Percentiles rank a stretch among this genome's conserved stretches.
Evolutionary conservation across 2,329 filamentous ascomycete genomes (phyloP).

Genomic region (Diaporthe sp.): DNA sequence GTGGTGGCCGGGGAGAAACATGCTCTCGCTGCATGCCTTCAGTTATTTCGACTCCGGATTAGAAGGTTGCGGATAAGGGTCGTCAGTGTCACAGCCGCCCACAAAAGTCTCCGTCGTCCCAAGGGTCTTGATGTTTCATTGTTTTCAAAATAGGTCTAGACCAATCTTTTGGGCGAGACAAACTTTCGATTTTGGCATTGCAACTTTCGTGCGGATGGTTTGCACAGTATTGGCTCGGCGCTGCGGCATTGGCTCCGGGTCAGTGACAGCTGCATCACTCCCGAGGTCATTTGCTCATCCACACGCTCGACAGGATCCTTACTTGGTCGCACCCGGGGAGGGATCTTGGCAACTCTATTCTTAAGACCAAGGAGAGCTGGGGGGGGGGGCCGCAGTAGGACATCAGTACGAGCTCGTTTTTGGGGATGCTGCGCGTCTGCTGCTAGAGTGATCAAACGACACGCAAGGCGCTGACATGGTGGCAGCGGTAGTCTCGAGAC

Average conservation of each 20-base stretch:
- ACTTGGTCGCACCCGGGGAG: neutral
- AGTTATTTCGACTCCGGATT: neutral
- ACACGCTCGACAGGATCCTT: neutral
- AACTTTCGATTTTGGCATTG: constrained; percentile 15
- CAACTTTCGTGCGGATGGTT: constrained; percentile 11
- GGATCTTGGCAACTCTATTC: constrained; percentile 20
- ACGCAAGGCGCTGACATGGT: neutral
- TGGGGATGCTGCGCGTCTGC: neutral
- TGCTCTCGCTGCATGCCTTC: constrained; percentile 4
- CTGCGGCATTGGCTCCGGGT: neutral
- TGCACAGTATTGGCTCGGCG: constrained; percentile 18
- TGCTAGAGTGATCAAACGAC: neutral
- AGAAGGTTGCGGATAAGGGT: constrained; percentile 17
- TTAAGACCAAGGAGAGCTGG: neutral
- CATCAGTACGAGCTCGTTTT: neutral
- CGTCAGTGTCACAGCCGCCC: neutral
- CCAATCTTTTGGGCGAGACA: constrained; percentile 16
- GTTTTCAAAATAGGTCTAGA: constrained; percentile 11
- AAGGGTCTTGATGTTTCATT: constrained; percentile 9
- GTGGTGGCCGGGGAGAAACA: neutral
- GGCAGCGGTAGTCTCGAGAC: neutral
- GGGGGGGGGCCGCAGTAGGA: neutral
- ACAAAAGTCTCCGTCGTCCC: constrained; percentile 11
- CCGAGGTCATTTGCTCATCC: neutral
- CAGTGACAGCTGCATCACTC: constrained; percentile 5